Conservation (phyloP, 2,329 filamentous ascomycete species). For the Fusarium burgessii region DNA sequence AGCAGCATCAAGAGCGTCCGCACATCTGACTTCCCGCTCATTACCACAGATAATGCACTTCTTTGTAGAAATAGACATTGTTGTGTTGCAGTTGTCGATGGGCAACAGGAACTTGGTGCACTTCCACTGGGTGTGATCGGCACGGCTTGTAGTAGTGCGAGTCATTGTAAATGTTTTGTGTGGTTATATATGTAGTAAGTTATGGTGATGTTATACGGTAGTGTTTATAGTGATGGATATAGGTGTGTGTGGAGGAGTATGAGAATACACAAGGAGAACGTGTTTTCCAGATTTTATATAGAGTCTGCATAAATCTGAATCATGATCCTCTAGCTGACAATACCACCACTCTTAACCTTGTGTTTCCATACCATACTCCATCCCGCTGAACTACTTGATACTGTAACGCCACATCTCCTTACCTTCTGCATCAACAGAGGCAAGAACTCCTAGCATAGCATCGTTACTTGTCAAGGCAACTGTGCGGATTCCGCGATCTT, state of each 20-base stretch:
- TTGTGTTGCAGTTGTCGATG: accelerated
- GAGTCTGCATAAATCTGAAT: background rate
- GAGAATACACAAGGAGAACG: background rate
- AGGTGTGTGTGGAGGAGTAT: background rate
- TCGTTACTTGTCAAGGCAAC: background rate
- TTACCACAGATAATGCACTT: accelerated
- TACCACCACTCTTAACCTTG: accelerated
- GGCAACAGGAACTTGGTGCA: background rate
- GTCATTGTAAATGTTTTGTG: too few species aligned
- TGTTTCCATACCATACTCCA: accelerated
- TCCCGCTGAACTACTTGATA: accelerated
- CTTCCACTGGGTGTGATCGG: background rate
- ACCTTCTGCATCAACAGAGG: background rate
- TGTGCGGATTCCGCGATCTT: background rate
- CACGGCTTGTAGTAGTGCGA: background rate
- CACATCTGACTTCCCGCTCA: accelerated
- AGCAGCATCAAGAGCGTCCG: accelerated
- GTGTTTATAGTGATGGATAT: accelerated
- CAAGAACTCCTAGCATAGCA: background rate
- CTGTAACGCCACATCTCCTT: background rate
- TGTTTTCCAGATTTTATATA: background rate
- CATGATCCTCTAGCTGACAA: accelerated
- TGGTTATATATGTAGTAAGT: background rate
- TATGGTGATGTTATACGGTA: accelerated
- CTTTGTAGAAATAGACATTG: accelerated